Percentiles rank a stretch among this genome's conserved stretches.
These are phyloP conservation scores for Arbutus unedo DNA, from an alignment of 148 eudicot species.

Conservation along the genomic window DNA sequence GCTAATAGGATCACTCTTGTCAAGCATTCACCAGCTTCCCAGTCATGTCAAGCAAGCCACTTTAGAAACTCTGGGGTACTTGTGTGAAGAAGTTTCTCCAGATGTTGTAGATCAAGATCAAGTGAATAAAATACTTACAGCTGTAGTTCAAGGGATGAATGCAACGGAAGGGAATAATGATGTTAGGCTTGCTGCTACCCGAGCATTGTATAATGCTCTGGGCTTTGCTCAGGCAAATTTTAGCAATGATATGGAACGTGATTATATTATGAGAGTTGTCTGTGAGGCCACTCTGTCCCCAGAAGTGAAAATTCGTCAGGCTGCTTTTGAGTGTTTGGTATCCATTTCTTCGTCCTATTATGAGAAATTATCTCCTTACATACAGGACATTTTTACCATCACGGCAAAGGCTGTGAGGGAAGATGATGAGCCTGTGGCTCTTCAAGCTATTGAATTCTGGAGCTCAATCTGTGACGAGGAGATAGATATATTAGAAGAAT, in stretches of 20 bases:
- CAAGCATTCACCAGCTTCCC: constrained; percentile 79
- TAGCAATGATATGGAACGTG: constrained; percentile 87
- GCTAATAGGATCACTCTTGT: constrained; percentile 61
- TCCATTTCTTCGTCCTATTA: constrained; percentile 85
- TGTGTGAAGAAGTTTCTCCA: constrained; percentile 94
- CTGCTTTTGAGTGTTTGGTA: constrained; percentile 93
- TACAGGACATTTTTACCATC: constrained; percentile 81
- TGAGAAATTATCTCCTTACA: constrained; percentile 85
- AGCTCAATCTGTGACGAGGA: constrained; percentile 95
- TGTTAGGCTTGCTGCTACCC: constrained; percentile 91
- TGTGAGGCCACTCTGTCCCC: constrained; percentile 83
- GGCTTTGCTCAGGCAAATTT: constrained; percentile 95
- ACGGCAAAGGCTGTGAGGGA: constrained; percentile 91
- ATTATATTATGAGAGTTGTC: constrained; percentile 90
- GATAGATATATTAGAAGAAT: constrained; percentile 83
- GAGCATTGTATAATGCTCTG: constrained; percentile 82
- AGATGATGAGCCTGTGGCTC: constrained; percentile 93
- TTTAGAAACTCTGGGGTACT: constrained; percentile 82
- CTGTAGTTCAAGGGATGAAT: constrained; percentile 89
- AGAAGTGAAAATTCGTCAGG: constrained; percentile 86
- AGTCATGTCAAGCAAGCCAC: constrained; percentile 93
- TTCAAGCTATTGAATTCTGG: constrained; percentile 95
- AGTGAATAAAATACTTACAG: constrained; percentile 92
- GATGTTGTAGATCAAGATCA: constrained; percentile 92
- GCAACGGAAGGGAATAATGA: constrained; percentile 54